Base-by-base conservation (phyloP, 768 basidiomycete species). In the Porphyrellus cyaneotinctus region DNA sequence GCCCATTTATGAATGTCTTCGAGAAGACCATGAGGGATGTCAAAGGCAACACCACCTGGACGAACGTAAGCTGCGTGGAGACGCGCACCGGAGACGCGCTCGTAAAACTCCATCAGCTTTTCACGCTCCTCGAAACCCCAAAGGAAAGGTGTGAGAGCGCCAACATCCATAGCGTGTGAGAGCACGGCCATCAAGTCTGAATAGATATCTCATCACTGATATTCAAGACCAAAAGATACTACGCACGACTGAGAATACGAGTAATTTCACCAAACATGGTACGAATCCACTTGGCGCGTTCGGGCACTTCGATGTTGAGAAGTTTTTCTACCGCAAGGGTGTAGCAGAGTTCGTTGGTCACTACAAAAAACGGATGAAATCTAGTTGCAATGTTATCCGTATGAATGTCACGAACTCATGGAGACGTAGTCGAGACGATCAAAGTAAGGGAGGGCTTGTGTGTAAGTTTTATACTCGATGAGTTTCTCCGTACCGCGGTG, bases 81-180 rank as follows among this genome's bases (percentile, higher is more conserved):
- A 50, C 95, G 94, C 6, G 95, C 95, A 58, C 95, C 95, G 10
- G 95, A 97, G 36, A 98, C 95, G 51, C 95, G 93, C 74, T 99
- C 95, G 70, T 99, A 99, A 74, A 98, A 99, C 68, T 99, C 95
- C 95, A 98, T 98, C 58, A 98, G 84, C 78, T 99, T 99, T 75
- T 98, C 95, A 51, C 95, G 92, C 72, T 99, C 95, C 73, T 98
- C 95, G 78, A 98, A 98, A 62, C 95, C 95, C 94, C 95, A 99
- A 28, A 99, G 78, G 85, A 97, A 99, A 33, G 95, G 95, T 2
- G 95, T 99, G 11, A 99, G 82, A 53, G 92, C 95, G 68, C 95
- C 95, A 57, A 99, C 95, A 65, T 99, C 93, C 90, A 93, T 94
- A 47, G 90, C 87, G 71, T 95, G 92, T 2, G 95, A 91, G 37